phyloP scores from a whole-genome alignment of 2,329 filamentous ascomycete species.

The Leptographium galeiforme region DNA sequence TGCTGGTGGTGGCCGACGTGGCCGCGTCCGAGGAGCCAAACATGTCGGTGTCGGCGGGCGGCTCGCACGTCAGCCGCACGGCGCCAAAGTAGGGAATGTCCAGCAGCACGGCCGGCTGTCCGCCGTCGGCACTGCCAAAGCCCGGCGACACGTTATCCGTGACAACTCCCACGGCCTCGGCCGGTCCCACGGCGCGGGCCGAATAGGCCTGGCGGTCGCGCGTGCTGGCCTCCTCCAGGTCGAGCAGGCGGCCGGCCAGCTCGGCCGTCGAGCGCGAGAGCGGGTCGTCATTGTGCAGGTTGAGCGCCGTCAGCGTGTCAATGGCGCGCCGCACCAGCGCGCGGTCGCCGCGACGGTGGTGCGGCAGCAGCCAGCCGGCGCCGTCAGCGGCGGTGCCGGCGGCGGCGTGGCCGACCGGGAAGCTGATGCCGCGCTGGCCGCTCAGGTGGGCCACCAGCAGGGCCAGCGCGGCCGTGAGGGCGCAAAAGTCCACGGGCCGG shows the following conservation, averaged over 20 bases:
- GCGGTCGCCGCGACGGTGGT: slow-evolving; percentile 27
- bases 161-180: no score
- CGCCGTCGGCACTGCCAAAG: no score
- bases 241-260: slow-evolving; percentile 22
- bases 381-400: slow-evolving; percentile 8
- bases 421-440: background rate
- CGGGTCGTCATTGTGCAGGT: slow-evolving; percentile 12
- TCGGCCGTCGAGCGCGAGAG: slow-evolving; percentile 17
- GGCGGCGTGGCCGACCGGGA: slow-evolving; percentile 7
- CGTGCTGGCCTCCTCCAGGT: slow-evolving; percentile 18
- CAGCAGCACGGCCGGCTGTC: slow-evolving; percentile 1
- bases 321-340: slow-evolving; percentile 23
- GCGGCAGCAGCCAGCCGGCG: slow-evolving; percentile 17
- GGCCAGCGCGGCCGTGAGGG: slow-evolving; percentile 22
- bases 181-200: background rate
- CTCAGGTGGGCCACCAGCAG: slow-evolving; percentile 28
- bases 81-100: slow-evolving; percentile 6
- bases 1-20: background rate
- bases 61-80: background rate
- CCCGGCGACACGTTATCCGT: no score
- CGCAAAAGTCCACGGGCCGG: slow-evolving; percentile 27
- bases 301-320: slow-evolving; percentile 18
- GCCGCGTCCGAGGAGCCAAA: background rate
- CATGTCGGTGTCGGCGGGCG: background rate
- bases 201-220: background rate